Percentiles rank a stretch among this genome's conserved stretches.
Evolutionary conservation across 2,329 filamentous ascomycete species (phyloP).

Genomic region (Bipolaris bicolor): DNA sequence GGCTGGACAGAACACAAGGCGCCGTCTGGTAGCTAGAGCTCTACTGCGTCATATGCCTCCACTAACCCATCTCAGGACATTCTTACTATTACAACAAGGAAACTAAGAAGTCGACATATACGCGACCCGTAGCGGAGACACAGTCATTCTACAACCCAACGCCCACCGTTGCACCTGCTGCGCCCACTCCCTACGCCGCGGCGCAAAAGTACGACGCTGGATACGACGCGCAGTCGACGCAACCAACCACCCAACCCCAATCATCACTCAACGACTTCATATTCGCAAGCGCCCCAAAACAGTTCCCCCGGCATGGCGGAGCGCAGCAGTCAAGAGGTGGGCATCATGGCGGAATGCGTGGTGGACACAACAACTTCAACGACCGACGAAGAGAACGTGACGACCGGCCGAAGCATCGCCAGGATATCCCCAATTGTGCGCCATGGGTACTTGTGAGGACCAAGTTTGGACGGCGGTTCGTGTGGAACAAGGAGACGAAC

Average conservation of each 20-base stretch:
- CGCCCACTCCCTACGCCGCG: slow-evolving; percentile 9
- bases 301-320: slow-evolving; percentile 23
- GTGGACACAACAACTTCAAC: slow-evolving; percentile 63
- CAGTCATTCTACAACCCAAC: slow-evolving; percentile 6
- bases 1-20: slow-evolving; percentile 96
- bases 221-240: slow-evolving; percentile 52
- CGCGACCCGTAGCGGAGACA: slow-evolving; percentile 60
- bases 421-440: slow-evolving; percentile 77
- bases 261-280: slow-evolving; percentile 60
- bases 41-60: slow-evolving; percentile 23
- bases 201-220: slow-evolving; percentile 16
- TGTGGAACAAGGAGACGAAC: slow-evolving; percentile 84
- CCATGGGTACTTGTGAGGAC: slow-evolving; percentile 95
- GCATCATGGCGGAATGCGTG: slow-evolving; percentile 45
- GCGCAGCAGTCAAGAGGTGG: slow-evolving; percentile 39
- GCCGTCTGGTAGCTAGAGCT: slow-evolving; percentile 64
- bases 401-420: slow-evolving; percentile 82
- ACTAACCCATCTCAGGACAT: slow-evolving; percentile 63
- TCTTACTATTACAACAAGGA: slow-evolving; percentile 84
- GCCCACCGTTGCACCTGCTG: slow-evolving; percentile 10
- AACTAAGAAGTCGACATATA: slow-evolving; percentile 88
- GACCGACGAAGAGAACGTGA: slow-evolving; percentile 69
- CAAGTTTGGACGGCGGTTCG: slow-evolving; percentile 86
- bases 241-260: slow-evolving; percentile 45
- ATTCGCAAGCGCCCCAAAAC: slow-evolving; percentile 34